These are phyloP conservation scores for Periglandula ipomoeae DNA, from an alignment of 2,329 filamentous ascomycete species.

Conservation along the genomic window DNA sequence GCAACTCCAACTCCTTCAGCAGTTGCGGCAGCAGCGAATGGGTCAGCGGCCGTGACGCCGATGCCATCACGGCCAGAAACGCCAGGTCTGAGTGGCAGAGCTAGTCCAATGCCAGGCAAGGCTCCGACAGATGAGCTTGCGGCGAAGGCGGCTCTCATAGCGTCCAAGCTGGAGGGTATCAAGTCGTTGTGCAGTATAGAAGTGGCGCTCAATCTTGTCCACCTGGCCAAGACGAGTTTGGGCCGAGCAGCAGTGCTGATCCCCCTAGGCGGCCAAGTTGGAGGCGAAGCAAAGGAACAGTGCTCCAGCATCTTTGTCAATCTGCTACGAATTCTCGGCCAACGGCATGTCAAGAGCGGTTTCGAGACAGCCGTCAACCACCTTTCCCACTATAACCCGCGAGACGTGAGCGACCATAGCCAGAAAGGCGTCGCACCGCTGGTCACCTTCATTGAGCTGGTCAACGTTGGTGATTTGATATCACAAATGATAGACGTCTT, in stretches of 20 bases:
- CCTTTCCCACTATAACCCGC: constrained; percentile 82
- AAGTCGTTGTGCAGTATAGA: constrained; percentile 94
- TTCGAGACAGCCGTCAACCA: constrained; percentile 91
- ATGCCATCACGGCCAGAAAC: constrained; percentile 40
- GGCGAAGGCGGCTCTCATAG: constrained; percentile 97
- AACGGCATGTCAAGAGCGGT: constrained; percentile 80
- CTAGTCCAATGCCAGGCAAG: constrained; percentile 40
- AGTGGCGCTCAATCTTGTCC: constrained; percentile 81
- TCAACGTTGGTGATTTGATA: constrained; percentile 96
- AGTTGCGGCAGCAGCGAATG: constrained; percentile 13
- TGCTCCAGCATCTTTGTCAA: constrained; percentile 83
- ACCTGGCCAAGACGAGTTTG: constrained; percentile 77
- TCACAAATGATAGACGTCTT: constrained; percentile 99
- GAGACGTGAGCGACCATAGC: constrained; percentile 65
- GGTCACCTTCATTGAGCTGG: constrained; percentile 91
- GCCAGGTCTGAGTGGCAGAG: constrained; percentile 31
- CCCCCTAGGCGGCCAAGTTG: constrained; percentile 66
- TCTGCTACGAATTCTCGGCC: constrained; percentile 75
- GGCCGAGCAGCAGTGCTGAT: constrained; percentile 81
- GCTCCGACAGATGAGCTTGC: constrained; percentile 85
- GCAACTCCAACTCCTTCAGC: constrained; percentile 8
- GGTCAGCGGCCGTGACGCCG: constrained; percentile 21
- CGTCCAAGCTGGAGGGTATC: constrained; percentile 87
- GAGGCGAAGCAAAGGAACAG: constrained; percentile 76
- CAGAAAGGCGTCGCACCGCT: constrained; percentile 75